Evolutionary conservation across 2,329 filamentous ascomycete species (phyloP).

Genomic region (Rosellinia necatrix): DNA sequence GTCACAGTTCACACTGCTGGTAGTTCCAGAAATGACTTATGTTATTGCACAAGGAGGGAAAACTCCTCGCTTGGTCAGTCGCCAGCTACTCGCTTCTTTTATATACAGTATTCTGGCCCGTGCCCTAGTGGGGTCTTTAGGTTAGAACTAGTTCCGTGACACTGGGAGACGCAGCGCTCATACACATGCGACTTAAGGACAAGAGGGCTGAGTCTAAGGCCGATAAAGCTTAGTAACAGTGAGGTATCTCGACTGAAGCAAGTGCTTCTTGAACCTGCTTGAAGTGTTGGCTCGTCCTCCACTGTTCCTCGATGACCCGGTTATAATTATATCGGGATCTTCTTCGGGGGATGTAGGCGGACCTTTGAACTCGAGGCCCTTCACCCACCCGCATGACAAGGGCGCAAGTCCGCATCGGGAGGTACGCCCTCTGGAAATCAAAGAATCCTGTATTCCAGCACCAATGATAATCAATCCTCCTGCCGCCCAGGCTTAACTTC

Average conservation of each 20-base stretch:
- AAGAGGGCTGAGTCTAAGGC: conserved; percentile 26
- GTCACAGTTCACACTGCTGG: conserved; percentile 15
- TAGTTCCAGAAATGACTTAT: too few relatives aligned
- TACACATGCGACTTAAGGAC: conserved; percentile 14
- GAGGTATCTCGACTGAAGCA: conserved; percentile 24
- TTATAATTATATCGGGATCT: conserved; percentile 21
- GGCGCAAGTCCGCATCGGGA: conserved; percentile 29
- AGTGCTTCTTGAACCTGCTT: conserved; percentile 24
- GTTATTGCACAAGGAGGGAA: too few relatives aligned
- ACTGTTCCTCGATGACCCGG: conserved; percentile 23
- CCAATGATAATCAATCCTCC: too few relatives aligned
- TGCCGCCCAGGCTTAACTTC: too few relatives aligned
- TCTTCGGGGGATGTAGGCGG: conserved; percentile 18
- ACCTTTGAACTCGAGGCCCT: conserved; percentile 11
- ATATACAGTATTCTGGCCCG: too few relatives aligned
- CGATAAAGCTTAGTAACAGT: conserved; percentile 27
- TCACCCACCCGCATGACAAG: conserved; percentile 4
- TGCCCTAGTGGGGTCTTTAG: too few relatives aligned
- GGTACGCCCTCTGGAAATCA: conserved; percentile 21
- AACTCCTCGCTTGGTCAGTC: too few relatives aligned
- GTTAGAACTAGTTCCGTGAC: too few relatives aligned
- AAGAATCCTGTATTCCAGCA: conserved; percentile 11
- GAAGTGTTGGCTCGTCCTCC: conserved; percentile 27
- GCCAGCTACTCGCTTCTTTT: too few relatives aligned
- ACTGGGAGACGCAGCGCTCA: conserved; percentile 19